These are phyloP conservation scores for Phytophthora megakarya DNA, from an alignment of 352 stramenopile genomes.

Conservation along the genomic window DNA sequence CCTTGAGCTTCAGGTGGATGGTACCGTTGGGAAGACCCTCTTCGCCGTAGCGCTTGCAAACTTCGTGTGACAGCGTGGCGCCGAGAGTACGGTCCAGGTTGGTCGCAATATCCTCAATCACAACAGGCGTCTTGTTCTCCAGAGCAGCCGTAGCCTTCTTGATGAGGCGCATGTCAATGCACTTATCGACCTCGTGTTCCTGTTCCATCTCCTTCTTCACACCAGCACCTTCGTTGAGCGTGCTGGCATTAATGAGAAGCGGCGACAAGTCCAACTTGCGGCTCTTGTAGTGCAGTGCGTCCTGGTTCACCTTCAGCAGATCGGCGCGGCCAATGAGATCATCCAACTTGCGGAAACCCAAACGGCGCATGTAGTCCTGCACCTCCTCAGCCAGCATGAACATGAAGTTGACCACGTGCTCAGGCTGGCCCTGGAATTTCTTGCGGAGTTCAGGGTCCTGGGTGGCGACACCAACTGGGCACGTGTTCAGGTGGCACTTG, in stretches of 20 bases:
- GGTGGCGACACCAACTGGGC: slow-evolving; percentile 97
- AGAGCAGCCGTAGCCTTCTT: slow-evolving; percentile 82
- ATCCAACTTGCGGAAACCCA: slow-evolving; percentile 93
- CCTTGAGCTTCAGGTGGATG: slow-evolving; percentile 94
- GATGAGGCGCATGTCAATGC: slow-evolving; percentile 93
- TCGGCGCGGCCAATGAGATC: slow-evolving; percentile 95
- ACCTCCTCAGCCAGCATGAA: slow-evolving; percentile 96
- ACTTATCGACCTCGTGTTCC: slow-evolving; percentile 90
- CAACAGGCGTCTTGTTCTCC: slow-evolving; percentile 75
- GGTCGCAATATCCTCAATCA: slow-evolving; percentile 72
- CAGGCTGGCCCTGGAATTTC: slow-evolving; percentile 95
- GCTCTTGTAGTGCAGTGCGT: slow-evolving; percentile 75
- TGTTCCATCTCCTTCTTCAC: slow-evolving; percentile 86
- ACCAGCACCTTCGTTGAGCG: slow-evolving; percentile 90
- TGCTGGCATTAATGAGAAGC: slow-evolving; percentile 92
- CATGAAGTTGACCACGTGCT: slow-evolving; percentile 98
- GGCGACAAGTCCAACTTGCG: slow-evolving; percentile 91
- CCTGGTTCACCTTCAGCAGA: slow-evolving; percentile 91
- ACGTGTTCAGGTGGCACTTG: slow-evolving; percentile 98
- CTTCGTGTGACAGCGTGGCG: slow-evolving; percentile 94
- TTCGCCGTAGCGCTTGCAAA: slow-evolving; percentile 93
- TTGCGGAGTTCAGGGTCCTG: slow-evolving; percentile 95
- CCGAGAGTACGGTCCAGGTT: slow-evolving; percentile 95
- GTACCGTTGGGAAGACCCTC: slow-evolving; percentile 92
- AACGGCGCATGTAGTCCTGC: slow-evolving; percentile 63